A percentile compares a stretch with the other conserved stretches of the same genome.
These are phyloP conservation scores for Scheffersomyces segobiensis DNA, from an alignment of 1,139 yeast species.

Conservation along the genomic window DNA sequence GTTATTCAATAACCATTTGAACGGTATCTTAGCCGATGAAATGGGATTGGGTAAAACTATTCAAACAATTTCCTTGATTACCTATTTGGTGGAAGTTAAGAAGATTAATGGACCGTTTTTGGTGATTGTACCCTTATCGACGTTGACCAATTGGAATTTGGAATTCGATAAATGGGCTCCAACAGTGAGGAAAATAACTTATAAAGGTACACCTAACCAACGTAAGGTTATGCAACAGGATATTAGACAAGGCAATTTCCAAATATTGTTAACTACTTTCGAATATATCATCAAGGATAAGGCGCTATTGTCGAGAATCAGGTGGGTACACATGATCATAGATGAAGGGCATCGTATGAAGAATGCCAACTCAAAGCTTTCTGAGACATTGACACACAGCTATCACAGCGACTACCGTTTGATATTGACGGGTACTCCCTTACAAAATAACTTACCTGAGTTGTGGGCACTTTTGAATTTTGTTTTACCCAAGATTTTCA, in stretches of 20 bases:
- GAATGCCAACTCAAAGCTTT: conserved; percentile 72
- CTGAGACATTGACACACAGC: conserved; percentile 67
- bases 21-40: conserved; percentile 94
- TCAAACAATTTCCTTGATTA: conserved; percentile 75
- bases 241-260: conserved; percentile 67
- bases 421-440: conserved; percentile 84
- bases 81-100: conserved; percentile 72
- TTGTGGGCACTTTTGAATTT: conserved; percentile 81
- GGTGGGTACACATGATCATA: conserved; percentile 84
- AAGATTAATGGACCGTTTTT: conserved; percentile 69
- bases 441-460: conserved; percentile 83
- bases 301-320: conserved; percentile 62
- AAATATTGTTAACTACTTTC: conserved; percentile 74
- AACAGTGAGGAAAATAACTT: conserved; percentile 61
- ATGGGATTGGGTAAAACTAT: conserved; percentile 92
- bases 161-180: conserved; percentile 94
- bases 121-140: conserved; percentile 81
- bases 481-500: conserved; percentile 77
- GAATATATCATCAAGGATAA: conserved; percentile 78
- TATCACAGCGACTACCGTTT: conserved; percentile 76
- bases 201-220: conserved; percentile 73
- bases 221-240: conserved; percentile 66
- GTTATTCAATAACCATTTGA: conserved; percentile 84
- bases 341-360: conserved; percentile 93
- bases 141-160: conserved; percentile 80